A percentile compares a stretch with the other conserved stretches of the same genome.
These are phyloP conservation scores for Syncephalastrum racemosum DNA, from an alignment of 371 early-diverging fungal species.

Conservation along the genomic window DNA sequence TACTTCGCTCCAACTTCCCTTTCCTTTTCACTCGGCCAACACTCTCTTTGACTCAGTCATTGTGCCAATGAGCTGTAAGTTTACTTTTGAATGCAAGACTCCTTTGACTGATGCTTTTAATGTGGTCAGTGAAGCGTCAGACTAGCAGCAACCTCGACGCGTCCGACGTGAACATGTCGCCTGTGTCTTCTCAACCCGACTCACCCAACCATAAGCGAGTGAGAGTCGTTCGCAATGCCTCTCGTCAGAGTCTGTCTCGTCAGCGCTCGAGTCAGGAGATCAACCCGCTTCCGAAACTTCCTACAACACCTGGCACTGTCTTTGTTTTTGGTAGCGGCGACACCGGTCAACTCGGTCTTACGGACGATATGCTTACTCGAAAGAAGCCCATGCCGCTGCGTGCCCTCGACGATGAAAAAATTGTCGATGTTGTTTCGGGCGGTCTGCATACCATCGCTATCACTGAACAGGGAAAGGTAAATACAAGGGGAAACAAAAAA, in stretches of 20 bases:
- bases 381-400: conserved; percentile 74
- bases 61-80: too few species aligned
- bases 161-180: too few species aligned
- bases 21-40: too few species aligned
- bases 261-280: conserved; percentile 5
- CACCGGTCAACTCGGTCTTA: conserved; percentile 96
- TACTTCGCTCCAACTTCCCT: too few species aligned
- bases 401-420: conserved; percentile 60
- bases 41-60: too few species aligned
- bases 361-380: conserved; percentile 73
- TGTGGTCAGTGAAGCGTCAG: too few species aligned
- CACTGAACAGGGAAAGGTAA: conserved; percentile 71
- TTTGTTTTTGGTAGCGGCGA: conserved; percentile 95
- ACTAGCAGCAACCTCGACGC: too few species aligned
- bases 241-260: not conserved
- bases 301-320: conserved; percentile 59
- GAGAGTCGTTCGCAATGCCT: too few species aligned
- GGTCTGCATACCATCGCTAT: conserved; percentile 89
- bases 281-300: conserved; percentile 24
- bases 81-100: too few species aligned
- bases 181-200: too few species aligned
- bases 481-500: conserved; percentile 3
- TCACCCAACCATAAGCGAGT: too few species aligned
- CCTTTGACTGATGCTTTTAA: too few species aligned
- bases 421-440: conserved; percentile 85